These are phyloP conservation scores for Saccharomycopsis babjevae DNA, from an alignment of 805 yeast species.

Conservation along the genomic window DNA sequence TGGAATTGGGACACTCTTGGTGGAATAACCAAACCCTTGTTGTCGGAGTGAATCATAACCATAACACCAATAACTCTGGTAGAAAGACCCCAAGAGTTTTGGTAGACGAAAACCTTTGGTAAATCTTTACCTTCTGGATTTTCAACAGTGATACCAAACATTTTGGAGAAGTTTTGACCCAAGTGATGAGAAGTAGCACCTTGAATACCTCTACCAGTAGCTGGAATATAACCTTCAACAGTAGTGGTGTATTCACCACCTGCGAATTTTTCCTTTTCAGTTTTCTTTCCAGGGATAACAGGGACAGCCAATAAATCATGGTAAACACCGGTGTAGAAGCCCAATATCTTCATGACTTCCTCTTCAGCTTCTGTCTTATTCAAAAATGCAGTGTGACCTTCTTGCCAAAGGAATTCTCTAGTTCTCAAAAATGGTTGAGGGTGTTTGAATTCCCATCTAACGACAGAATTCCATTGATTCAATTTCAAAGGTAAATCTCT, in stretches of 20 bases:
- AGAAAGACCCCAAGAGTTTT: slow-evolving; percentile 98
- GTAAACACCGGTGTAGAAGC: slow-evolving; percentile 75
- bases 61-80: slow-evolving; percentile 98
- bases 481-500: slow-evolving; percentile 93
- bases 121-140: slow-evolving; percentile 85
- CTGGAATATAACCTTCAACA: slow-evolving; percentile 91
- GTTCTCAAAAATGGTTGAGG: slow-evolving; percentile 99
- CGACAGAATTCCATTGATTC: slow-evolving; percentile 99
- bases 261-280: slow-evolving; percentile 97
- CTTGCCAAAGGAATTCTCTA: slow-evolving; percentile 99
- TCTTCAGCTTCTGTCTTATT: slow-evolving; percentile 68
- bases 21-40: slow-evolving; percentile 95
- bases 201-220: slow-evolving; percentile 99
- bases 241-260: slow-evolving; percentile 96
- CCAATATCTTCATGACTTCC: slow-evolving; percentile 82
- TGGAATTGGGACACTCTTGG: slow-evolving; percentile 93
- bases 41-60: slow-evolving; percentile 98
- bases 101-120: slow-evolving; percentile 83
- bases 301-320: slow-evolving; percentile 95
- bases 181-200: slow-evolving; percentile 98
- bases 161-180: slow-evolving; percentile 97
- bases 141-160: slow-evolving; percentile 94
- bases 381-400: slow-evolving; percentile 97
- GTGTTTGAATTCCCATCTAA: slow-evolving; percentile 99
- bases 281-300: slow-evolving; percentile 87